Evolutionary conservation across 345 rosid species (phyloP).

Genomic region (Eucalyptus dawsonii): DNA sequence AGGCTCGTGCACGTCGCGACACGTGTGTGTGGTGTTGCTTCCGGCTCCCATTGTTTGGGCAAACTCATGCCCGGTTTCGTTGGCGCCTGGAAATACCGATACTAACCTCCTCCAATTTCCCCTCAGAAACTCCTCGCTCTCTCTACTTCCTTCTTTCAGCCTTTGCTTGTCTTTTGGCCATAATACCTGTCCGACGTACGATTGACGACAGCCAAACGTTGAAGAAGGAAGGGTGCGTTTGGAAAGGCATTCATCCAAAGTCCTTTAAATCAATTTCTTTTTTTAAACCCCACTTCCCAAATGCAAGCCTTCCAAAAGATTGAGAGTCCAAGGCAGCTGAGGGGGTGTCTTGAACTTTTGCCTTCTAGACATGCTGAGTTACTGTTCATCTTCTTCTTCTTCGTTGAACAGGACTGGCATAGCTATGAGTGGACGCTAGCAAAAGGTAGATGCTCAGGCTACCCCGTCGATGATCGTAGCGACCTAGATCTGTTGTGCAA

Average conservation of each 20-base stretch:
- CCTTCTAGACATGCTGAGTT: too few relatives aligned
- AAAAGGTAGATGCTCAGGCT: rapidly evolving
- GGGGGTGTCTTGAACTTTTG: too few relatives aligned
- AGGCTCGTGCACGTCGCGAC: background rate
- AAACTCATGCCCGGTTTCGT: background rate
- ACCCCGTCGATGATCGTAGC: rapidly evolving
- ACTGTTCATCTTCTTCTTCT: too few relatives aligned
- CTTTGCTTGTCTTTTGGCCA: background rate
- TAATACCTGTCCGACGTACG: background rate
- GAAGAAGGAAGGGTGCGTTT: background rate
- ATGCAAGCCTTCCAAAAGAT: too few relatives aligned
- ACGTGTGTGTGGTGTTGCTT: background rate
- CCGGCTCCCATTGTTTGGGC: background rate
- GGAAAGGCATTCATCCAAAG: too few relatives aligned
- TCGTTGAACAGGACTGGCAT: rapidly evolving
- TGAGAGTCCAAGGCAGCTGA: too few relatives aligned
- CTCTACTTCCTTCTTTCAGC: background rate
- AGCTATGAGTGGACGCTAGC: rapidly evolving
- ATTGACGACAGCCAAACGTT: background rate
- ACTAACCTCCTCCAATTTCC: background rate
- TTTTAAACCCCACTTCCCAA: too few relatives aligned
- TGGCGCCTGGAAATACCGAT: background rate
- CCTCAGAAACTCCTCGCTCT: background rate
- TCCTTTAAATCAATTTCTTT: too few relatives aligned
- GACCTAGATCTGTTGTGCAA: too few relatives aligned